These are phyloP conservation scores for Septoria linicola DNA, from an alignment of 2,329 filamentous ascomycete genomes.

Conservation along the genomic window DNA sequence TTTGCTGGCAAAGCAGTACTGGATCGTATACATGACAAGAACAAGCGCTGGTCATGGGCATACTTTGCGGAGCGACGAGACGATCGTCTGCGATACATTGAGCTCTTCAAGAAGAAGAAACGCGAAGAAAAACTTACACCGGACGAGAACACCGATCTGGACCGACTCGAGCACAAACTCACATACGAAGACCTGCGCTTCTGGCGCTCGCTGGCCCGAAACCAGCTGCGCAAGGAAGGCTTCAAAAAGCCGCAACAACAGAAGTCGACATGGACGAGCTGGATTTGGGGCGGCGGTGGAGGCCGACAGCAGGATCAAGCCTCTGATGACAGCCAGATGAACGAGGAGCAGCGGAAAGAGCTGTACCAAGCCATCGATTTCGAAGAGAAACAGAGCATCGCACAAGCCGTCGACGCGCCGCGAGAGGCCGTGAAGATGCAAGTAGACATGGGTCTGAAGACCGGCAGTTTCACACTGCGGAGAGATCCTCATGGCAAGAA, in stretches of 20 bases:
- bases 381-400: slow-evolving; percentile 89
- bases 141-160: slow-evolving; percentile 70
- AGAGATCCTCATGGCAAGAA: slow-evolving; percentile 75
- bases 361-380: slow-evolving; percentile 97
- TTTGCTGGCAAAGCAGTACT: slow-evolving; percentile 90
- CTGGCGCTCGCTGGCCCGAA: slow-evolving; percentile 91
- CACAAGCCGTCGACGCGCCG: slow-evolving; percentile 84
- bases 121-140: slow-evolving; percentile 66
- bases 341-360: slow-evolving; percentile 92
- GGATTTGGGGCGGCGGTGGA: slow-evolving; percentile 74
- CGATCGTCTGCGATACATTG: slow-evolving; percentile 83
- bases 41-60: slow-evolving; percentile 91
- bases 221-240: slow-evolving; percentile 90
- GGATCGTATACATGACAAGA: slow-evolving; percentile 90
- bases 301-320: slow-evolving; percentile 58
- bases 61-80: slow-evolving; percentile 92
- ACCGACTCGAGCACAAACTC: slow-evolving; percentile 79
- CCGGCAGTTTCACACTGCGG: slow-evolving; percentile 92
- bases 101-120: slow-evolving; percentile 90
- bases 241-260: slow-evolving; percentile 69
- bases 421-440: slow-evolving; percentile 91
- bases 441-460: slow-evolving; percentile 87
- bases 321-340: slow-evolving; percentile 80
- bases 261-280: slow-evolving; percentile 84
- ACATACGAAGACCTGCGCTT: slow-evolving; percentile 95